Evolutionary conservation across 2,329 filamentous ascomycete species (phyloP).

Genomic region (Sporothrix inflata): DNA sequence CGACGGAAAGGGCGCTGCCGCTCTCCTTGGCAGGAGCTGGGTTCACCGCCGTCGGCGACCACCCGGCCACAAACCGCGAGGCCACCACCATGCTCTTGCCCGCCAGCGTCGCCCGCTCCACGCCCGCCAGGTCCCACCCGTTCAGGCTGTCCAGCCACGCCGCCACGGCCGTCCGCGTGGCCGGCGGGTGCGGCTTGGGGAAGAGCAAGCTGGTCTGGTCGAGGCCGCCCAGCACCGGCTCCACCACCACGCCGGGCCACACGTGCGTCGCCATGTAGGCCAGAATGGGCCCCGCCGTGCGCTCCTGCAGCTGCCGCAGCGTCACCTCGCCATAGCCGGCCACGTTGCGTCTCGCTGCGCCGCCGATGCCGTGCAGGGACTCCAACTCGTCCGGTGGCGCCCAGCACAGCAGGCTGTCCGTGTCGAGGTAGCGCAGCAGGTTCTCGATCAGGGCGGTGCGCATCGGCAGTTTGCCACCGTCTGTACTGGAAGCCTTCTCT

Average conservation of each 20-base stretch:
- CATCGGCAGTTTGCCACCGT: conserved; percentile 44
- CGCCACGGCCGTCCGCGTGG: conserved; percentile 75
- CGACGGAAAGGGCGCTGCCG: conserved; percentile 67
- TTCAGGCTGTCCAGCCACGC: conserved; percentile 75
- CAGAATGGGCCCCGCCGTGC: conserved; percentile 70
- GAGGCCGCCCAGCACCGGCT: conserved; percentile 77
- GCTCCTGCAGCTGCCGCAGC: conserved; percentile 73
- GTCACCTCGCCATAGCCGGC: conserved; percentile 40
- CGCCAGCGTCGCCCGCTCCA: conserved; percentile 82
- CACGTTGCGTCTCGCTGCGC: conserved; percentile 36
- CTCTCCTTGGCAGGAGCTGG: conserved; percentile 42
- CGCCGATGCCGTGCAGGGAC: not conserved
- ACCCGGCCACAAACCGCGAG: conserved; percentile 78
- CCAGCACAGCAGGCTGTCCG: conserved; percentile 93
- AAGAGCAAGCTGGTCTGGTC: conserved; percentile 66
- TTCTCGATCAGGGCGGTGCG: conserved; percentile 67
- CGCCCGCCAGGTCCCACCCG: conserved; percentile 79
- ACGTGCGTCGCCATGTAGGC: conserved; percentile 70
- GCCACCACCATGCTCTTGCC: conserved; percentile 85
- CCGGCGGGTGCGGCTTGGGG: conserved; percentile 71
- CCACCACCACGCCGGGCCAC: conserved; percentile 81
- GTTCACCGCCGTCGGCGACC: conserved; percentile 71
- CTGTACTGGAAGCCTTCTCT: conserved; percentile 46
- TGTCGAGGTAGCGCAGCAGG: conserved; percentile 84
- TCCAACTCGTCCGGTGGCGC: conserved; percentile 59